Evolutionary conservation across 768 basidiomycete species (phyloP).

Genomic region (Russula vinacea): DNA sequence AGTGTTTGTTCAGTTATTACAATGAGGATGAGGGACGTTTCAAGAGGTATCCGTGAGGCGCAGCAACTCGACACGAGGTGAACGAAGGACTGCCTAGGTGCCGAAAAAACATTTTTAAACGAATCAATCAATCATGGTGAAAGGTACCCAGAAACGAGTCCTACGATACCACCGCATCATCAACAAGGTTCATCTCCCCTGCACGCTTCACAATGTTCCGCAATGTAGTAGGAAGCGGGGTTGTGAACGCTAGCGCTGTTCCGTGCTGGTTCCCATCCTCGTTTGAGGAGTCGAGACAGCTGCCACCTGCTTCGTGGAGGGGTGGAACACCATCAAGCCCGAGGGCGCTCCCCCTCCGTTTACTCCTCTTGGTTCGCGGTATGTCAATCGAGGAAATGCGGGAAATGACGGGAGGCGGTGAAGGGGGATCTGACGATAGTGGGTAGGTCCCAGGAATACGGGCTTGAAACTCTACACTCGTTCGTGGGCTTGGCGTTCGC

Average conservation of each 20-base stretch:
- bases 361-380: not conserved
- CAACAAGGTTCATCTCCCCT: constrained; percentile 11
- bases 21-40: constrained; percentile 3
- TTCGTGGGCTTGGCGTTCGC: not conserved
- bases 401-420: not conserved
- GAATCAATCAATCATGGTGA: constrained; percentile 9
- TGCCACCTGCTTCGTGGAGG: not conserved
- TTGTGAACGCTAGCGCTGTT: constrained; percentile 8
- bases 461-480: constrained; percentile 3
- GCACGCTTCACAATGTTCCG: constrained; percentile 15
- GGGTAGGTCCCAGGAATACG: constrained; percentile 27
- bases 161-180: constrained; percentile 2
- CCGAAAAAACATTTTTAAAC: not conserved
- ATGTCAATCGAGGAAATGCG: constrained; percentile 1
- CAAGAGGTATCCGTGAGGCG: constrained; percentile 5
- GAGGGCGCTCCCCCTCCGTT: constrained; percentile 8
- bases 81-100: constrained; percentile 2
- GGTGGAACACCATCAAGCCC: constrained; percentile 15
- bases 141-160: not conserved
- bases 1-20: constrained; percentile 10
- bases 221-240: constrained; percentile 20
- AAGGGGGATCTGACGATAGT: constrained; percentile 2
- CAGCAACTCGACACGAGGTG: constrained; percentile 10
- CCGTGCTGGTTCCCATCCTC: not conserved
- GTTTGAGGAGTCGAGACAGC: not conserved